Base-by-base conservation (phyloP, 1,284 basidiomycete species). In the Tilletia walkeri region DNA sequence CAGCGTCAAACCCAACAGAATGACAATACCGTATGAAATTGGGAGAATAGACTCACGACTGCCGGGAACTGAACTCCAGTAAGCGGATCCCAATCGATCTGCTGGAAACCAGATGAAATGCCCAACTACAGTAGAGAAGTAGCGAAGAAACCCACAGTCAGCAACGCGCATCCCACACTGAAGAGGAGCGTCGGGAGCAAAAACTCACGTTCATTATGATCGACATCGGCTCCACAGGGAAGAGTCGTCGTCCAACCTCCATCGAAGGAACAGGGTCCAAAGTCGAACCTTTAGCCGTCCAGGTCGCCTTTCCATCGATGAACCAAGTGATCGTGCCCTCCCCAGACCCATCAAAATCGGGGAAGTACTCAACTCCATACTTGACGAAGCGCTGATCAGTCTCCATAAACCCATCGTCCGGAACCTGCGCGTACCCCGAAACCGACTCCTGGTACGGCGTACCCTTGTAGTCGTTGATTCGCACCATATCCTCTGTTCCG, bases 311-410 rank as follows among this genome's bases (percentile, higher is more conserved):
- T 38, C 82, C 80, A 30, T 83, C 80, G 7, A 82, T 75, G 70
- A 80, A 82, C 74, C 78, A 83, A 1, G 78, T 80, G 38, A 80
- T 72, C 39, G 67, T 71, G 10, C 82, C 82, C n/a, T 70, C 72
- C 24, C 79, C 82, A 10, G 72, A 50, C 36, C 73, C 73, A 49
- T 80, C 70, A 59, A 69, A 81, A 59, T 82, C 81, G 0, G 84
- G 84, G 10, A 61, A 72, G 71, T 79, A 84, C 66, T 84, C 83
- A 65, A 84, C 73, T 53, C 82, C 84, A 59, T 80, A 80, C 47
- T 59, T 74, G 56, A 76, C 70, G 36, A 74, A 79, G 12, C 75
- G 66, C 47, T 69, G 66, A 18, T 70, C 47, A 0, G 75, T 72
- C 41, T 71, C 67, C 18, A 76, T 68, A 70, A 78, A 84, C 4